A percentile compares a stretch with the other conserved stretches of the same genome.
phyloP scores from a whole-genome alignment of 768 basidiomycete genomes.

The Asterophora parasitica region DNA sequence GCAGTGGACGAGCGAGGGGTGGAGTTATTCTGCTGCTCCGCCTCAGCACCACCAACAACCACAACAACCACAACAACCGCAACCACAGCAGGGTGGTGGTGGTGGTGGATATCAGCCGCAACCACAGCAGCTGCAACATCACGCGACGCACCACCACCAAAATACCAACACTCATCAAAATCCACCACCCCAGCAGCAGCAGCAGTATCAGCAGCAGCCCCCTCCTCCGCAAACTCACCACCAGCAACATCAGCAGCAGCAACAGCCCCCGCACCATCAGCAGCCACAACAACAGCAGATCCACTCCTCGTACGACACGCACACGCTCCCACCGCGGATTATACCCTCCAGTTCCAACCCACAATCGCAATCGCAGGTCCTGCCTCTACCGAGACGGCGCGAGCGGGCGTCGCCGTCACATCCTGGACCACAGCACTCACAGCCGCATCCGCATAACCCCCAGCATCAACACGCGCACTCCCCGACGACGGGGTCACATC shows the following conservation, averaged over 20 bases:
- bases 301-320: conserved; percentile 2
- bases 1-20: too few species aligned
- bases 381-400: too few species aligned
- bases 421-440: conserved; percentile 1
- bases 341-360: too few species aligned
- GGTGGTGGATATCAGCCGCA: too few species aligned
- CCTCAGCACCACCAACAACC: too few species aligned
- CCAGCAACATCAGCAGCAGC: conserved; percentile 8
- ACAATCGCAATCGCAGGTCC: too few species aligned
- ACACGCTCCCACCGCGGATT: conserved; percentile 4
- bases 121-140: too few species aligned
- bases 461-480: not conserved
- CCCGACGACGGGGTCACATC: too few species aligned
- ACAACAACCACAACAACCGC: too few species aligned
- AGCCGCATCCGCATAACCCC: not conserved
- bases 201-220: conserved; percentile 16
- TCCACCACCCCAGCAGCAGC: not conserved
- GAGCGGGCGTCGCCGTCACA: conserved; percentile 10
- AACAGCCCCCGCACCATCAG: conserved; percentile 11
- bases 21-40: too few species aligned
- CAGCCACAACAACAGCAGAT: conserved; percentile 2
- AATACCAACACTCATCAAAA: conserved; percentile 17
- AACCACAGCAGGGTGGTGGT: too few species aligned
- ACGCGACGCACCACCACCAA: not conserved
- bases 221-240: not conserved